phyloP scores from a whole-genome alignment of 1,284 basidiomycete species.

The Earliella scabrosa region DNA sequence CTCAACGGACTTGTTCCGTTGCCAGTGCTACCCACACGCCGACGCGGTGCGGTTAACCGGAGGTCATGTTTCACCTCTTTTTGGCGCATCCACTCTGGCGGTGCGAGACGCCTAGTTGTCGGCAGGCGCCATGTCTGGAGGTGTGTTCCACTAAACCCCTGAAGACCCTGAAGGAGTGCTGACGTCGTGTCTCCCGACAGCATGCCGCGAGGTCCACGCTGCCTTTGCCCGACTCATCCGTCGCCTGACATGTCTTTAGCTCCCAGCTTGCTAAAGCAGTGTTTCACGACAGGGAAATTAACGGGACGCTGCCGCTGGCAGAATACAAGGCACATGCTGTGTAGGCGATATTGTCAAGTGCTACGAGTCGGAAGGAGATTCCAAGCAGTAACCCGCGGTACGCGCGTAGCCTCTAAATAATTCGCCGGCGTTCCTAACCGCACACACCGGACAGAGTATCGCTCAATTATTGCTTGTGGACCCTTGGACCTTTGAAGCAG shows the following conservation, averaged over 20 bases:
- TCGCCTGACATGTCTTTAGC: not conserved
- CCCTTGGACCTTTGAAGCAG: too few relatives aligned
- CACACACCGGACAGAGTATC: too few relatives aligned
- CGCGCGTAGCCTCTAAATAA: too few relatives aligned
- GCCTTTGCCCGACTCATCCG: not conserved
- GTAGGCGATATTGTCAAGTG: too few relatives aligned
- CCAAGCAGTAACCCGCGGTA: too few relatives aligned
- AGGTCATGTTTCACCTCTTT: constrained; percentile 13
- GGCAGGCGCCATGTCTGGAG: not conserved
- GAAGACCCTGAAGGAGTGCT: not conserved
- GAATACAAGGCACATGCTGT: not conserved
- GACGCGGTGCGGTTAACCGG: constrained; percentile 6
- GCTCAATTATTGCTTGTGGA: too few relatives aligned
- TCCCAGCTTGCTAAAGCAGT: not conserved
- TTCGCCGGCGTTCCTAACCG: too few relatives aligned
- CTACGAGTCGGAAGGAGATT: too few relatives aligned
- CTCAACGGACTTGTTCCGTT: not conserved
- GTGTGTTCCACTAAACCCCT: not conserved
- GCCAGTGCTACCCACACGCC: constrained; percentile 7
- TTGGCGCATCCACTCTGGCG: constrained; percentile 10
- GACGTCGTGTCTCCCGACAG: constrained; percentile 1
- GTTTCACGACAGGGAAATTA: not conserved
- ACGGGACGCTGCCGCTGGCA: not conserved
- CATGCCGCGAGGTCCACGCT: not conserved
- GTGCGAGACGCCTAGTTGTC: constrained; percentile 1